phyloP scores from a whole-genome alignment of 306 rosid species.

The Vigna angularis region DNA sequence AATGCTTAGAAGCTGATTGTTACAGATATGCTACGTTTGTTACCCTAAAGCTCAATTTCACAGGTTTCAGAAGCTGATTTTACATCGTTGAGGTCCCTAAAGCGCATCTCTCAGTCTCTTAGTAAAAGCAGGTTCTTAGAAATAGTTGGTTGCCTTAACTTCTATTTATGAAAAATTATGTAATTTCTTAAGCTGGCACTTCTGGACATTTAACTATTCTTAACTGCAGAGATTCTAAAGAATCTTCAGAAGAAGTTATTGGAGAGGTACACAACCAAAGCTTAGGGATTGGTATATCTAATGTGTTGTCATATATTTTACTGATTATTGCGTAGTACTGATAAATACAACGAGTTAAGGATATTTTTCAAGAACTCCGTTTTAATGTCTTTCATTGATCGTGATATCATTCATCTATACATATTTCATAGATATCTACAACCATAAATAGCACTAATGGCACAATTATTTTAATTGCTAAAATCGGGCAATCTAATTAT shows the following conservation, averaged over 20 bases:
- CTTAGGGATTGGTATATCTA: conserved; percentile 31
- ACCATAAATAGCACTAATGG: background rate
- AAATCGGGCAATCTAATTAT: background rate
- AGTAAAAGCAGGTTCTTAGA: conserved; percentile 63
- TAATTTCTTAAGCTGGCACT: conserved; percentile 18
- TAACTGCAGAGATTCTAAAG: conserved; percentile 63
- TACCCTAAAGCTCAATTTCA: conserved; percentile 40
- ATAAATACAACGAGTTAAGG: conserved; percentile 30
- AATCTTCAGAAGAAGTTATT: conserved; percentile 55
- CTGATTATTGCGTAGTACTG: conserved; percentile 17
- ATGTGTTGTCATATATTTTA: conserved; percentile 25
- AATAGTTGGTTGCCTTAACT: conserved; percentile 27
- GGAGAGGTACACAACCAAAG: conserved; percentile 60
- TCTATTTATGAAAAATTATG: conserved; percentile 9
- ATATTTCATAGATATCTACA: background rate
- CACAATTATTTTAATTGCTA: background rate
- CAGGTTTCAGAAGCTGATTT: conserved; percentile 72
- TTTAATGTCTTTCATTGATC: background rate
- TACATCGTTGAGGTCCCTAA: conserved; percentile 62
- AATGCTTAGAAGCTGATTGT: conserved; percentile 30
- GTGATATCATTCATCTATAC: background rate
- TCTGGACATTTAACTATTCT: conserved; percentile 43
- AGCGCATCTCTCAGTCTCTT: conserved; percentile 65
- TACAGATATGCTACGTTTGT: conserved; percentile 36
- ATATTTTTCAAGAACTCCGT: background rate